Base-by-base conservation (phyloP, 2,329 filamentous ascomycete species). In the Beauveria medogensis region DNA sequence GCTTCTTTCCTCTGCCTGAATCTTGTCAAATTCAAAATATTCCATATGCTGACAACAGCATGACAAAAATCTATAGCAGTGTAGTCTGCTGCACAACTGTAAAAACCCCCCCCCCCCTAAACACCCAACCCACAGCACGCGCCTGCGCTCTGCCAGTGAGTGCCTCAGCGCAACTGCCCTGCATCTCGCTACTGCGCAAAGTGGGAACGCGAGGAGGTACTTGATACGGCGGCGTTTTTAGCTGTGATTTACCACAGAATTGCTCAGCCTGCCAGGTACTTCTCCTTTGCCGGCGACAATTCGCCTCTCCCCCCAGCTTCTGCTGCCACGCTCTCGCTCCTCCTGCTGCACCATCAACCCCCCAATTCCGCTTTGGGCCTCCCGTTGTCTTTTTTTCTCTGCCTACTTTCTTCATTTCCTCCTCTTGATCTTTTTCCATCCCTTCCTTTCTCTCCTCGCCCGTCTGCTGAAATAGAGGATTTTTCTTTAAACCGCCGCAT, bases 401-500 rank as follows among this genome's bases (percentile, higher is more conserved):
- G 16, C 34, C 57, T 53, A 9, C 47, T 30, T 59, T n/a, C 50
- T 59, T 48, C 57, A 53, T 59, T 59, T 47, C 24, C 22, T 51
- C 56, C 50, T 37, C 28, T 26, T 53, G 16, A 22, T 28, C 37
- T 52, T 34, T 46, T 44, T 24, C 50, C 57, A 59, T 53, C 57
- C 57, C 46, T 59, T 59, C 57, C 57, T 59, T 59, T 59, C 48
- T 54, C 20, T 40, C 57, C 50, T 59, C 41, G 40, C 26, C 50
- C 12, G 41, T 54, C 26, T 53, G 40, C 44, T 10, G 57, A 16
- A 53, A 40, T 46, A 59, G 57, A 53, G 57, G 57, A 46, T 54
- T 44, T 54, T 63, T 16, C 37, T 55, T 56, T 37, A 65, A 66
- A 68, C 64, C 34, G 34, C 70, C 72, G 73, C 71, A 75, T 75